phyloP scores from a whole-genome alignment of 805 yeast genomes.

The Wickerhamomyces ciferrii region DNA sequence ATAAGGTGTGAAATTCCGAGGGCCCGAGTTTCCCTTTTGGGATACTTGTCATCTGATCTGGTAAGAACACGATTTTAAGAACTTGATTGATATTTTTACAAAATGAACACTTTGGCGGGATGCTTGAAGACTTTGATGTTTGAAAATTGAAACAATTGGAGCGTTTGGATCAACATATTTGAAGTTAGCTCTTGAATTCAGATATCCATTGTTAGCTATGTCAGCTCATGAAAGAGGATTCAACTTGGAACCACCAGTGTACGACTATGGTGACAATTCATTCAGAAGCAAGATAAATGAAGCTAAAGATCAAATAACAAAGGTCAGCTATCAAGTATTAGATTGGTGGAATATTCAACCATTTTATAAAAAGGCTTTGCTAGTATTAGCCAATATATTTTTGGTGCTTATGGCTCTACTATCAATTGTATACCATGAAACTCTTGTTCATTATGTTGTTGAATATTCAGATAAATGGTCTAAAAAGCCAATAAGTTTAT shows the following conservation, averaged over 20 bases:
- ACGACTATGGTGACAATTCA: background rate
- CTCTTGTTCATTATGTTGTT: constrained; percentile 12
- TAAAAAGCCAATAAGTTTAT: constrained; percentile 26
- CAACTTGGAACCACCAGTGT: background rate
- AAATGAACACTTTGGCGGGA: background rate
- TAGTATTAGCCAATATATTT: background rate
- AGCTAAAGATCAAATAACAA: background rate
- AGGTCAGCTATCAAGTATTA: constrained; percentile 1
- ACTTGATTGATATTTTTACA: background rate
- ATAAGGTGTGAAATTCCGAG: background rate
- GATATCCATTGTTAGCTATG: background rate
- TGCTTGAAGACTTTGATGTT: too few relatives aligned
- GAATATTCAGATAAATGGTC: constrained; percentile 21
- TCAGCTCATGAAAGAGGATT: background rate
- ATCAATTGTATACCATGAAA: constrained; percentile 14
- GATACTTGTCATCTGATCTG: background rate
- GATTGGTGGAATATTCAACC: constrained; percentile 12
- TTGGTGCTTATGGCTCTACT: constrained; percentile 2
- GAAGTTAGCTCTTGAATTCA: too few relatives aligned
- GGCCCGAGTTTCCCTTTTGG: background rate
- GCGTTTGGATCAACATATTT: too few relatives aligned
- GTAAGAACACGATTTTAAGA: background rate
- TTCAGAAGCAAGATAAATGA: background rate
- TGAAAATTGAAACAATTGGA: too few relatives aligned
- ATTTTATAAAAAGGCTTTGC: background rate